Percentiles rank a stretch among this genome's conserved stretches.
phyloP scores from a whole-genome alignment of 768 basidiomycete genomes.

The Collybiopsis confluens region DNA sequence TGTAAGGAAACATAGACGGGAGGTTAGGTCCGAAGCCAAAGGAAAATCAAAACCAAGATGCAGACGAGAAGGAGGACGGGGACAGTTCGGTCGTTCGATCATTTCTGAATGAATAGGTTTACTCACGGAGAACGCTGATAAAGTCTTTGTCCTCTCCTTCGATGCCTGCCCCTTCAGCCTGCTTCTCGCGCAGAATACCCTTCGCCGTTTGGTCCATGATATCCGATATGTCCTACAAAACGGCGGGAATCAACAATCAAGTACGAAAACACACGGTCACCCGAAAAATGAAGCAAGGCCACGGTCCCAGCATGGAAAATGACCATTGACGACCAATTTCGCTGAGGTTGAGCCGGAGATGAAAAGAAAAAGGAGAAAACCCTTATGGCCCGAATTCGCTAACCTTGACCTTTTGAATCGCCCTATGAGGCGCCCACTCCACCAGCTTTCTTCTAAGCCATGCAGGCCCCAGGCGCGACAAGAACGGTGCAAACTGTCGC shows the following conservation, averaged over 20 bases:
- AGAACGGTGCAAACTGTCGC: constrained; percentile 41
- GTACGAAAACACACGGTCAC: neutral
- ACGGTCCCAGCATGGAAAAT: too few relatives aligned
- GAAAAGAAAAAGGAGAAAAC: too few relatives aligned
- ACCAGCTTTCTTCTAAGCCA: constrained; percentile 39
- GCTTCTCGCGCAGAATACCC: constrained; percentile 36
- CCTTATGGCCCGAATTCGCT: neutral
- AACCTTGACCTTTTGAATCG: constrained; percentile 35
- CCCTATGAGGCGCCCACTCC: constrained; percentile 32
- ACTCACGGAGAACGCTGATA: constrained; percentile 45
- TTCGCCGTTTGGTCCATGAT: constrained; percentile 40
- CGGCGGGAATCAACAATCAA: too few relatives aligned
- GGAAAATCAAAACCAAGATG: neutral
- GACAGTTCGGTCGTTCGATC: neutral
- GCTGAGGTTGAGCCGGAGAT: neutral
- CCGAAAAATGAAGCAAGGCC: neutral
- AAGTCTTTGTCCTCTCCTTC: constrained; percentile 35
- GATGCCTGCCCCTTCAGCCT: constrained; percentile 8
- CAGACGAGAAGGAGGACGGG: neutral
- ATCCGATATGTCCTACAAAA: constrained; percentile 36
- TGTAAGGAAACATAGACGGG: neutral
- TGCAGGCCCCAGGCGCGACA: constrained; percentile 37
- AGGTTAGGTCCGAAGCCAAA: neutral
- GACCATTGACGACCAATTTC: too few relatives aligned
- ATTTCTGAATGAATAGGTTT: too few relatives aligned